Conservation (phyloP, 257 asterid genomes). For the Solanum peruvianum region DNA sequence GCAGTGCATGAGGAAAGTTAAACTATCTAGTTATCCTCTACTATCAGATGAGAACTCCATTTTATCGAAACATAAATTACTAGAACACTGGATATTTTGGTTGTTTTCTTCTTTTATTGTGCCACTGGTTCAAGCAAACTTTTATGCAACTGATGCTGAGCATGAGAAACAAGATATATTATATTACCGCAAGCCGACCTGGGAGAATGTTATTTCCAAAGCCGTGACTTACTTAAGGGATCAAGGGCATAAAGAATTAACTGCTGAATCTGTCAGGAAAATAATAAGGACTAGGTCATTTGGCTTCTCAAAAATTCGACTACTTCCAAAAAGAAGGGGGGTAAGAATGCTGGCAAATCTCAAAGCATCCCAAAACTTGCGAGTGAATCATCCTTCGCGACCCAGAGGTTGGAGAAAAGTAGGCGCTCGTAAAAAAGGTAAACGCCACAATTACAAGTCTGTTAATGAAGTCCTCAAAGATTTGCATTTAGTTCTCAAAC, state of each 20-base stretch:
- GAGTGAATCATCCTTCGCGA: slow-evolving; percentile 5
- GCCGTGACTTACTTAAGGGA: slow-evolving; percentile 25
- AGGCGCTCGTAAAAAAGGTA: not conserved
- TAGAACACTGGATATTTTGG: slow-evolving; percentile 74
- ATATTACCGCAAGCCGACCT: slow-evolving; percentile 48
- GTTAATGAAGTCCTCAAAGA: slow-evolving; percentile 61
- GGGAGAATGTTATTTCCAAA: slow-evolving; percentile 49
- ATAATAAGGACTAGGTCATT: slow-evolving; percentile 39
- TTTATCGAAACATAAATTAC: slow-evolving; percentile 31
- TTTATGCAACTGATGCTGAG: slow-evolving; percentile 76
- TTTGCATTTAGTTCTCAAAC: slow-evolving; percentile 57
- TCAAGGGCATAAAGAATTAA: slow-evolving; percentile 22
- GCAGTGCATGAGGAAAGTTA: slow-evolving; percentile 56
- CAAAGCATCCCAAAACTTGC: slow-evolving; percentile 63
- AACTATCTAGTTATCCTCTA: slow-evolving; percentile 44
- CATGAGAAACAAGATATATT: slow-evolving; percentile 54
- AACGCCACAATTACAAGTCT: slow-evolving; percentile 27
- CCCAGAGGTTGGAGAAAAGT: slow-evolving; percentile 10
- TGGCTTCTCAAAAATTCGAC: slow-evolving; percentile 78
- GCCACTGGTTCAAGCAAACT: slow-evolving; percentile 69
- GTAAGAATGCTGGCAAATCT: slow-evolving; percentile 73
- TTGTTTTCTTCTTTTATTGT: slow-evolving; percentile 46
- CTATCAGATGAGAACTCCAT: slow-evolving; percentile 15
- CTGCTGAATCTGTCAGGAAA: slow-evolving; percentile 15
- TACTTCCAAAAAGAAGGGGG: slow-evolving; percentile 62